Percentiles rank a stretch among this genome's conserved stretches.
These are phyloP conservation scores for Exsudoporus frostii DNA, from an alignment of 768 basidiomycete species.

Conservation along the genomic window DNA sequence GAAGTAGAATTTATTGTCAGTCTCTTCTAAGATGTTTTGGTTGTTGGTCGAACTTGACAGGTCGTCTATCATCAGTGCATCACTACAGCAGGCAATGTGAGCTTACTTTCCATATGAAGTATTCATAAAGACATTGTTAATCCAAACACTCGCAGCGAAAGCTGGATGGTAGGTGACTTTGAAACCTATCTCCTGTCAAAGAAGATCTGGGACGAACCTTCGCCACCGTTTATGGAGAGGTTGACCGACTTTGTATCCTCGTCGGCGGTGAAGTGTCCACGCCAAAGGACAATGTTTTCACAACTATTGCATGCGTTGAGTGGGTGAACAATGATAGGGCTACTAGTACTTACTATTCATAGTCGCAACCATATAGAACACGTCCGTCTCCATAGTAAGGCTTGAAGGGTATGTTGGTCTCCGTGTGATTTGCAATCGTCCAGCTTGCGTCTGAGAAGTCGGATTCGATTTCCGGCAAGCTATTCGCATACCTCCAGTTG, in stretches of 20 bases:
- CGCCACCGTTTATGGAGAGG: constrained; percentile 77
- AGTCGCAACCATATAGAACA: constrained; percentile 83
- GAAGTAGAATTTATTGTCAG: constrained; percentile 64
- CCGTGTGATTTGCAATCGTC: constrained; percentile 66
- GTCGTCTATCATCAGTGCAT: neutral
- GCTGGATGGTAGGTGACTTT: constrained; percentile 32
- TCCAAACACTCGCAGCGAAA: constrained; percentile 81
- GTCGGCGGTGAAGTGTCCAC: constrained; percentile 71
- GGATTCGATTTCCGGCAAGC: constrained; percentile 63
- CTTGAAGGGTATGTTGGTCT: constrained; percentile 68
- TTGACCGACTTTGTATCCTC: constrained; percentile 62
- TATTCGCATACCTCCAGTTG: constrained; percentile 74
- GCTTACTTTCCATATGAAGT: constrained; percentile 75
- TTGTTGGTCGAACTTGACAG: constrained; percentile 59
- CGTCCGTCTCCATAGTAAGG: constrained; percentile 73
- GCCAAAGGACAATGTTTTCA: constrained; percentile 78
- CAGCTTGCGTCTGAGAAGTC: constrained; percentile 63
- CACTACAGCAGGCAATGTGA: neutral
- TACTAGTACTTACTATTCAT: constrained; percentile 61
- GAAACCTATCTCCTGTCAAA: neutral
- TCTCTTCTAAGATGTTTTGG: constrained; percentile 55
- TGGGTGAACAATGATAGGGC: constrained; percentile 3
- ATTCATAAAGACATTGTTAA: constrained; percentile 67
- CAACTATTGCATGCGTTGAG: constrained; percentile 45
- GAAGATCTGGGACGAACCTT: constrained; percentile 41